A percentile compares a stretch with the other conserved stretches of the same genome.
Conservation (phyloP, 176 grass and related monocot species). For the Ampelocalamus luodianensis region DNA sequence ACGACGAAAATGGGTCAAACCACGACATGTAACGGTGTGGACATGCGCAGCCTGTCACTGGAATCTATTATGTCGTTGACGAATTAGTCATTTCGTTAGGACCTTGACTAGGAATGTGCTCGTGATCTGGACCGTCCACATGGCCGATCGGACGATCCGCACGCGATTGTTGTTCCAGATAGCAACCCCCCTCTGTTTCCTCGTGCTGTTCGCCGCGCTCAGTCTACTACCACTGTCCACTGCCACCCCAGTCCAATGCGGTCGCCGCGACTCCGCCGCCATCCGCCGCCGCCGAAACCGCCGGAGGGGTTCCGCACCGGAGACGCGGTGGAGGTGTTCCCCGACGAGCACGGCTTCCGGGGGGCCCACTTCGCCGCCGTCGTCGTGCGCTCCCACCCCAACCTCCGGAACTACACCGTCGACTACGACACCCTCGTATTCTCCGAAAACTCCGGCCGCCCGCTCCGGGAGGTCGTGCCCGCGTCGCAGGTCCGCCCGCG, state of each 20-base stretch:
- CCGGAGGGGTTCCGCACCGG: slow-evolving; percentile 11
- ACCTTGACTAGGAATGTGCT: too few relatives aligned
- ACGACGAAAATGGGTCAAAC: too few relatives aligned
- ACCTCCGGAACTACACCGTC: slow-evolving; percentile 53
- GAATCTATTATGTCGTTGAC: too few relatives aligned
- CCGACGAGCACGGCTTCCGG: slow-evolving; percentile 47
- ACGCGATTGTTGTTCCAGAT: neutral
- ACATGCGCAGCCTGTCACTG: too few relatives aligned
- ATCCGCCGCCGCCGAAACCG: neutral
- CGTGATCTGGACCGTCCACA: neutral
- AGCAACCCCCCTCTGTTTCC: too few relatives aligned
- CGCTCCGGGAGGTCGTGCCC: slow-evolving; percentile 49
- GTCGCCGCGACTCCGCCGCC: slow-evolving; percentile 39
- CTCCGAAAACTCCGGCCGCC: slow-evolving; percentile 21
- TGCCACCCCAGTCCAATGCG: slow-evolving; percentile 29
- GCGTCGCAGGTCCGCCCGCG: slow-evolving; percentile 58
- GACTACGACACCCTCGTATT: slow-evolving; percentile 48
- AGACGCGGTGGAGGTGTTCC: slow-evolving; percentile 57
- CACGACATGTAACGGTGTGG: too few relatives aligned
- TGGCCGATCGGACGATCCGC: too few relatives aligned
- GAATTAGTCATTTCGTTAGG: too few relatives aligned
- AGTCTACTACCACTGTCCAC: neutral
- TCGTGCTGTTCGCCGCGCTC: neutral
- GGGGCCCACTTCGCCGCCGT: slow-evolving; percentile 56
- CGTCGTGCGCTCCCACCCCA: slow-evolving; percentile 41